phyloP scores from a whole-genome alignment of 805 yeast genomes.

The Metschnikowia shivogae region DNA sequence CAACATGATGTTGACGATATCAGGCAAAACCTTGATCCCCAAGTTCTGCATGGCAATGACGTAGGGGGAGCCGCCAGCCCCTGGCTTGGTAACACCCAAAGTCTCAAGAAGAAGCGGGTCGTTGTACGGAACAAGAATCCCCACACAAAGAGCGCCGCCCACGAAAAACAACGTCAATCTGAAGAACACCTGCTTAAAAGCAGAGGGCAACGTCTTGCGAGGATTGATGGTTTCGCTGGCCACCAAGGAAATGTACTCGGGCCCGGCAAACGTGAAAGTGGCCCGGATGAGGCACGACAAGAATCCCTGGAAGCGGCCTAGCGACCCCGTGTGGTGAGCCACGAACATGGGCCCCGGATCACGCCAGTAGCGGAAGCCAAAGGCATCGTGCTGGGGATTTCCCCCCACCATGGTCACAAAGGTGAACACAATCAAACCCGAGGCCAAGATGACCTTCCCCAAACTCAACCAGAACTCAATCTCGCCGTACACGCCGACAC shows the following conservation, averaged over 20 bases:
- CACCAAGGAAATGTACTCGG: slow-evolving; percentile 79
- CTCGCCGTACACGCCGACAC: slow-evolving; percentile 52
- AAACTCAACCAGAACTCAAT: slow-evolving; percentile 46
- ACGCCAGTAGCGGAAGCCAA: slow-evolving; percentile 20
- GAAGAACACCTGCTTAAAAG: slow-evolving; percentile 69
- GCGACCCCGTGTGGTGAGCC: slow-evolving; percentile 38
- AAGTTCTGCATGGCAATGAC: slow-evolving; percentile 76
- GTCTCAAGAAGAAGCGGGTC: slow-evolving; percentile 58
- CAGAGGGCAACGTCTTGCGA: slow-evolving; percentile 67
- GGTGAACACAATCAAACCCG: slow-evolving; percentile 18
- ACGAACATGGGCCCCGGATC: slow-evolving; percentile 18
- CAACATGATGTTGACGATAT: slow-evolving; percentile 73
- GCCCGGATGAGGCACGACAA: slow-evolving; percentile 67
- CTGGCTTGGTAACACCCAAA: slow-evolving; percentile 53
- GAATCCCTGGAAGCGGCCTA: slow-evolving; percentile 72
- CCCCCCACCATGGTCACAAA: slow-evolving; percentile 21
- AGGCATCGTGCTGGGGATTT: slow-evolving; percentile 19
- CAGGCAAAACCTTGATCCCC: slow-evolving; percentile 61
- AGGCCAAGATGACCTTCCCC: slow-evolving; percentile 30
- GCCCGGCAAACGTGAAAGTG: slow-evolving; percentile 78
- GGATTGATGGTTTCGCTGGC: slow-evolving; percentile 81
- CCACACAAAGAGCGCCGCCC: slow-evolving; percentile 74
- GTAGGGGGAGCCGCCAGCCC: slow-evolving; percentile 81
- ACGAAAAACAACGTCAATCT: slow-evolving; percentile 65
- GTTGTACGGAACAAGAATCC: slow-evolving; percentile 67